Base-by-base conservation (phyloP, 257 asterid species). In the Leptodermis oblonga region DNA sequence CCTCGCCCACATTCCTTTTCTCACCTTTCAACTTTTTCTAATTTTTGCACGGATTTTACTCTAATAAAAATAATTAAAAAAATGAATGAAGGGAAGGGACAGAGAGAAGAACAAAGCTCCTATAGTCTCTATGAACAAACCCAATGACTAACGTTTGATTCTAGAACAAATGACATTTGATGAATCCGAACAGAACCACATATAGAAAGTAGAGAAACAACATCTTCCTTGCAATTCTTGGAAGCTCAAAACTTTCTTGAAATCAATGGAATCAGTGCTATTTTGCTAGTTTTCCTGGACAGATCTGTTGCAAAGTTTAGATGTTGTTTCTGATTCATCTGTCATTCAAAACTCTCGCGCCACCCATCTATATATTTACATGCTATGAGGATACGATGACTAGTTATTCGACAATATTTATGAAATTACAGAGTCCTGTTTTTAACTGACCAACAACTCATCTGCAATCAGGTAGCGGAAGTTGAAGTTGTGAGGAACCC, bases 401-500 rank as follows among this genome's bases (percentile, higher is more conserved):
- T 37, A n/a, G 18, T 69, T 49, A 12, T 13, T 46, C 63, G 61
- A 62, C 37, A 60, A 25, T n/a, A n/a, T 7, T 61, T 51, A 39
- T 53, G 43, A 43, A 51, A 51, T 11, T 39, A 58, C 39, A n/a
- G 51, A 45, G 43, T 18, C 39, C 15, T 30, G 13, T 31, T 15
- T 45, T 77, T 74, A 78, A 42, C 68, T 70, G 34, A 82, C 68
- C 53, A 92, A 81, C 53, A 92, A 81, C 46, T 92, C 95, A 62
- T 86, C 70, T 0, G 92, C 68, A 56, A 93, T 79, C 41, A 81
- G 70, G 81, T 84, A 87, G 0, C 88, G 82, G 65, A 90, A 93
- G 61, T 81, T 41, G 87, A 93, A 93, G 69, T 81, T 77, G 77
- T 88, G 95, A 30, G 96, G 91, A 53, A 75, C 54, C 85, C 88